A percentile compares a stretch with the other conserved stretches of the same genome.
phyloP scores from a whole-genome alignment of 2,329 filamentous ascomycete species.

The Thielaviopsis cerberus region DNA sequence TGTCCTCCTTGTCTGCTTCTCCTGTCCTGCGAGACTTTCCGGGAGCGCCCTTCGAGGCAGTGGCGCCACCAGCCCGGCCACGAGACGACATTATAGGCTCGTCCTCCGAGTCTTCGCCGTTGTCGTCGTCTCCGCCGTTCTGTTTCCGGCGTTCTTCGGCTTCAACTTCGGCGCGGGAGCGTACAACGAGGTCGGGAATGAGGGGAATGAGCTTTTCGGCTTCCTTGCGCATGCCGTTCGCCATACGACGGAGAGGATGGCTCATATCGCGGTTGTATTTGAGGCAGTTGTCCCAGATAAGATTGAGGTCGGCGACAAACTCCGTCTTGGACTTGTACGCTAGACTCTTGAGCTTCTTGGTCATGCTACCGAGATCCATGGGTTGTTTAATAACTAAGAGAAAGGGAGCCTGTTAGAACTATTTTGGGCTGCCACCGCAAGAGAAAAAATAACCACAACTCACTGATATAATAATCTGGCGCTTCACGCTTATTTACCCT shows the following conservation, averaged over 20 bases:
- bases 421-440: not conserved
- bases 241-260: constrained; percentile 78
- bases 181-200: constrained; percentile 80
- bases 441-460: constrained; percentile 21
- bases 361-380: constrained; percentile 96
- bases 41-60: constrained; percentile 44
- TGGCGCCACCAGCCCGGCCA: constrained; percentile 58
- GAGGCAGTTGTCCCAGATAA: constrained; percentile 95
- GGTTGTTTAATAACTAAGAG: constrained; percentile 70
- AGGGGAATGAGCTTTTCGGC: constrained; percentile 90
- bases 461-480: constrained; percentile 82
- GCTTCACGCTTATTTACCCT: constrained; percentile 94
- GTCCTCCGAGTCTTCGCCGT: constrained; percentile 80
- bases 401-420: not conserved
- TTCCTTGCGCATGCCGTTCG: constrained; percentile 89
- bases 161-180: constrained; percentile 85
- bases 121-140: constrained; percentile 67
- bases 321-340: constrained; percentile 80
- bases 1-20: constrained; percentile 46
- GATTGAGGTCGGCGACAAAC: constrained; percentile 78
- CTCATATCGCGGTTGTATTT: constrained; percentile 84
- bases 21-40: constrained; percentile 62
- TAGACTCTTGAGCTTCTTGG: constrained; percentile 78
- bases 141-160: constrained; percentile 70
- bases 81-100: constrained; percentile 97